Evolutionary conservation across 2,329 filamentous ascomycete genomes (phyloP), one percentile per base, ranked within the genome.

Genomic region (Alternaria sp.): DNA sequence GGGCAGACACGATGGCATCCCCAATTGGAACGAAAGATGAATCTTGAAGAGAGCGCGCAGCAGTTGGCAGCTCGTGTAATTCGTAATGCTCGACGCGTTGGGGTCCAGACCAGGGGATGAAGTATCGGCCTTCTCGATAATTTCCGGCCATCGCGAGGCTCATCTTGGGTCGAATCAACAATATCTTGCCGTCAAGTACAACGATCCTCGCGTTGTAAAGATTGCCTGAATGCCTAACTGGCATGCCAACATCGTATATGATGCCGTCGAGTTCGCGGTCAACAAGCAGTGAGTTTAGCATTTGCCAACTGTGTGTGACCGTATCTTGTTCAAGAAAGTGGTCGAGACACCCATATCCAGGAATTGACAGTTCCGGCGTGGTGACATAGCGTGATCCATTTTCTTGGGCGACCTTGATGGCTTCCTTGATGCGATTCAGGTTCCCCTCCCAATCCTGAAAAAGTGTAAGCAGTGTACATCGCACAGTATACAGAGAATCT

Each of bases 111-210:
- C 78, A 79, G 3, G 77, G 75, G 18, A 74, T 78, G 53, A 80
- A 80, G 64, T 79, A 72, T 10, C 75, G 67, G 65, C 72, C 75
- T 67, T 84, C 83, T 6, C 82, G 76, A 44, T 59, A 84, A 70
- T 84, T 91, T 2, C 90, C 91, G 75, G 92, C 89, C 64, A 91
- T 90, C 51, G 90, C 90, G 6, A 94, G 84, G 71, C 84, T 89
- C 66, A 92, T 83, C 79, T 93, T 94, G 0, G 91, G 91, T 11
- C 91, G 84, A 61, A 96, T 90, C 62, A 90, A 83, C 18, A 94
- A 80, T 20, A 94, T 89, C 79, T 89, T 88, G 55, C 87, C 86
- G 69, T 94, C 87, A 55, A 88, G 83, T 64, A 84, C 83, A 65
- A 92, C 85, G n/a, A 90, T 83, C 23, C 91, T 83, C 69, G 55